phyloP scores from a whole-genome alignment of 2,329 filamentous ascomycete species.

The Biscogniauxia mediterranea region DNA sequence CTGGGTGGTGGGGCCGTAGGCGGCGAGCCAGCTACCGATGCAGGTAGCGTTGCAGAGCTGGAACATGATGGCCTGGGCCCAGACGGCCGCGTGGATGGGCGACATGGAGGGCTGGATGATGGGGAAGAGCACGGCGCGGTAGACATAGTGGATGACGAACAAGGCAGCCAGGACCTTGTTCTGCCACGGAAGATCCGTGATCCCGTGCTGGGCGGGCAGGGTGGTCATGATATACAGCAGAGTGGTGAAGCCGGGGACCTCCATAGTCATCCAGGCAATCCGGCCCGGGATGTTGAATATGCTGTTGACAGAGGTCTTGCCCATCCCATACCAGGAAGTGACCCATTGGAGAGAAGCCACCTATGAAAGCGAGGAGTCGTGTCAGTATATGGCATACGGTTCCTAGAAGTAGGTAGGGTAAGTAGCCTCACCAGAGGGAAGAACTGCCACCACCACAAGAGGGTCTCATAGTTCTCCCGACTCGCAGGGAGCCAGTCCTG shows the following conservation, averaged over 20 bases:
- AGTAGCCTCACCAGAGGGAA: slow-evolving; percentile 49
- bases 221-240: slow-evolving; percentile 76
- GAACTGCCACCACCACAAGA: slow-evolving; percentile 53
- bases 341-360: slow-evolving; percentile 72
- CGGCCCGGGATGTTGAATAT: slow-evolving; percentile 84
- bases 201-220: slow-evolving; percentile 58
- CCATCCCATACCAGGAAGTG: slow-evolving; percentile 81
- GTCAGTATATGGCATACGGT: background rate
- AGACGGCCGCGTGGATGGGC: slow-evolving; percentile 73
- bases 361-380: slow-evolving; percentile 41
- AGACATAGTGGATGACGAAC: slow-evolving; percentile 81
- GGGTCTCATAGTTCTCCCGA: slow-evolving; percentile 54
- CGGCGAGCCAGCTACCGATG: slow-evolving; percentile 77
- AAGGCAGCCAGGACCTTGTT: slow-evolving; percentile 73
- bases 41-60: slow-evolving; percentile 78
- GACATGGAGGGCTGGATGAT: slow-evolving; percentile 89
- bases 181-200: slow-evolving; percentile 67
- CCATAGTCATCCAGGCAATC: slow-evolving; percentile 86
- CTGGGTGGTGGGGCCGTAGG: slow-evolving; percentile 68
- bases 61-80: slow-evolving; percentile 64
- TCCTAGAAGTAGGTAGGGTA: background rate
- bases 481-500: slow-evolving; percentile 57
- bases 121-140: slow-evolving; percentile 82
- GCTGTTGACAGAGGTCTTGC: slow-evolving; percentile 80
- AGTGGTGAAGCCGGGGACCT: slow-evolving; percentile 72